Evolutionary conservation across 2,329 filamentous ascomycete species (phyloP), one percentile per base, ranked within the genome.

Genomic region (Pseudogymnoascus sp.): DNA sequence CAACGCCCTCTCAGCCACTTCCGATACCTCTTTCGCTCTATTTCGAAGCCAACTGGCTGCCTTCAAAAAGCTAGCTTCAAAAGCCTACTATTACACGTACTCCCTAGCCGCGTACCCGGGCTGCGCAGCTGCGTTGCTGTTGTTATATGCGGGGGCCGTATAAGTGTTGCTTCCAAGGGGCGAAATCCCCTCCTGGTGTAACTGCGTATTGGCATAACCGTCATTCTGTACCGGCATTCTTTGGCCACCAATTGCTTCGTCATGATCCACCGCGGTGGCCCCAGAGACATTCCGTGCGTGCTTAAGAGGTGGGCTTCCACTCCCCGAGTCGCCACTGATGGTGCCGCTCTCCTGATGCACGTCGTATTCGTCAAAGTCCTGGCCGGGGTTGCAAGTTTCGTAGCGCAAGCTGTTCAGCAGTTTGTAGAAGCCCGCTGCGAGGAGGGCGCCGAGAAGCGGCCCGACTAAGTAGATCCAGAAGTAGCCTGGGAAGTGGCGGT

Each of bases 401-500:
- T 83, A 85, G 62, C 83, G 77, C 33, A 84, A 73, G 31, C 74
- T 70, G 70, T 82, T 82, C 62, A 85, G 73, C 2, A 81, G 66
- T 64, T 76, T 77, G 73, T 83, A 85, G 19, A 82, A 75, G 7
- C 65, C 73, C n/a, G 75, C 78, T 1, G 82, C 81, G 13, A 85
- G 70, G 5, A 80, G 60, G 0, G 79, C 68, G 0, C 83, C 83
- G 60, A 82, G 72, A 9, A 78, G 71, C 1, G 83, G 83, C 0
- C 82, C 83, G 10, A 84, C 67, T 78, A 74, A 77, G 68, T 81
- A 81, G 53, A 82, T 80, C 79, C 79, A 82, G 66, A 80, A 78
- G 64, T 80, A 76, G 3, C 64, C 62, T 23, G 75, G 72, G 65
- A 81, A 81, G 0, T 70, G 72, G 9, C 68, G 70, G 2, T 75